Base-by-base conservation (phyloP, 805 yeast genomes). In the Sugiyamaella valdiviana region DNA sequence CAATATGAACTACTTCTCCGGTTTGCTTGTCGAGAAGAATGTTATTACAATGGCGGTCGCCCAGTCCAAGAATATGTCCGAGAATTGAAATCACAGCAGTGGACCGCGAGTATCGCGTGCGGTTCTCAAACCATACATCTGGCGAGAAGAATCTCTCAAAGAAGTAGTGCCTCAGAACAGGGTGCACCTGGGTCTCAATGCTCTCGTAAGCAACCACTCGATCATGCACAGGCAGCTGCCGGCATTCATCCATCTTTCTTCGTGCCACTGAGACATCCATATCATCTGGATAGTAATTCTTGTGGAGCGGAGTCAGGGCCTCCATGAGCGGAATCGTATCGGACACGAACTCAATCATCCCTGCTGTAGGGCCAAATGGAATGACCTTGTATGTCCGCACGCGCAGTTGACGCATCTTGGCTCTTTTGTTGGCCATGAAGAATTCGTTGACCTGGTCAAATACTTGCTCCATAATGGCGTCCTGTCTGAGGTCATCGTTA, bases 401-500 rank as follows among this genome's bases (percentile, higher is more conserved):
- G 2, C 76, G 70, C 49, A 91, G 67, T 1, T 70, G 65, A n/a
- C 90, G 64, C 44, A 68, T 73, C 21, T 80, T 63, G 0, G 91
- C 73, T 26, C 76, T 77, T 45, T 73, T 72, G 58, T 85, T 80
- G 20, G 68, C 68, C 9, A 57, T 63, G 48, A 91, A 73, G 35
- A 88, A 75, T 12, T 71, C 65, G 59, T 90, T 89, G 14, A 89
- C 96, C 58, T 89, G 86, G 17, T 76, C 83, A 64, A 95, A 93
- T 1, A 91, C 98, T 62, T 93, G 98, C 63, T 91, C 95, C 99
- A 93, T 95, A 49, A 93, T 87, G 0, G 95, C 85, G 67, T 93
- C 99, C 66, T 95, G 99, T 45, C 98, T 71, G 45, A 93, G 69
- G 66, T 93, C 99, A 66, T 93, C 99, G 7, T 86, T 76, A 5